Conservation (phyloP, 352 stramenopile genomes). For the Globisporangium megalacanthum region DNA sequence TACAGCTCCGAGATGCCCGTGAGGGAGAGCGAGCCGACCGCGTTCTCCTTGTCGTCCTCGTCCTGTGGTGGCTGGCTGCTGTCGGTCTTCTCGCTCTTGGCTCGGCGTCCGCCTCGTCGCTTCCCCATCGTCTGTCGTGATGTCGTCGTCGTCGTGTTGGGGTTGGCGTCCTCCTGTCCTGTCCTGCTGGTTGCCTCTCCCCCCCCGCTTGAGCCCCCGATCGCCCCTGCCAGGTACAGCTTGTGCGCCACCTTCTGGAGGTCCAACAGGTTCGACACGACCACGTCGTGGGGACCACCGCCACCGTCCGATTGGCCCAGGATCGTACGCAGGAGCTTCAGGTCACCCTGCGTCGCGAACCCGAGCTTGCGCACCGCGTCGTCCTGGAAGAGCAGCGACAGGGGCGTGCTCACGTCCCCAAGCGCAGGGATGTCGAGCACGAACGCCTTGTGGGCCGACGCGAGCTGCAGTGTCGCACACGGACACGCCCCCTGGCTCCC, state of each 20-base stretch:
- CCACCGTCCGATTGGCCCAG: slow-evolving; percentile 16
- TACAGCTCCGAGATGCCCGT: slow-evolving; percentile 44
- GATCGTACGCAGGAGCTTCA: slow-evolving; percentile 50
- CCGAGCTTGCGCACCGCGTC: slow-evolving; percentile 59
- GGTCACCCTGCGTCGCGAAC: slow-evolving; percentile 62
- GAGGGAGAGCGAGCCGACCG: slow-evolving; percentile 33
- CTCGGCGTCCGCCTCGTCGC: background rate
- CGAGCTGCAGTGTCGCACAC: slow-evolving; percentile 63
- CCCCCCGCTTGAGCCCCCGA: background rate
- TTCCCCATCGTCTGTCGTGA: background rate
- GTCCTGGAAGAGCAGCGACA: slow-evolving; percentile 38
- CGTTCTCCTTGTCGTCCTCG: background rate
- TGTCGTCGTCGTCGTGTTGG: too few species aligned
- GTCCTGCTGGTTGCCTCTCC: background rate
- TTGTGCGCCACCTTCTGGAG: slow-evolving; percentile 43
- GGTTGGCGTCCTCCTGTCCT: too few species aligned
- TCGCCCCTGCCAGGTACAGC: slow-evolving; percentile 12
- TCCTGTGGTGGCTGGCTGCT: slow-evolving; percentile 1
- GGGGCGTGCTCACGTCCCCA: slow-evolving; percentile 20
- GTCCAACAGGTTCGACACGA: slow-evolving; percentile 52
- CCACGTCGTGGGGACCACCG: slow-evolving; percentile 12
- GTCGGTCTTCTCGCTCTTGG: background rate
- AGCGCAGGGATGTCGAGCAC: slow-evolving; percentile 63
- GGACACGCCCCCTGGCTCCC: slow-evolving; percentile 16
- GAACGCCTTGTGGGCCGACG: slow-evolving; percentile 49